A percentile compares a stretch with the other conserved stretches of the same genome.
Conservation (phyloP, 805 yeast genomes). For the Saccharomycopsis guyanensis region DNA sequence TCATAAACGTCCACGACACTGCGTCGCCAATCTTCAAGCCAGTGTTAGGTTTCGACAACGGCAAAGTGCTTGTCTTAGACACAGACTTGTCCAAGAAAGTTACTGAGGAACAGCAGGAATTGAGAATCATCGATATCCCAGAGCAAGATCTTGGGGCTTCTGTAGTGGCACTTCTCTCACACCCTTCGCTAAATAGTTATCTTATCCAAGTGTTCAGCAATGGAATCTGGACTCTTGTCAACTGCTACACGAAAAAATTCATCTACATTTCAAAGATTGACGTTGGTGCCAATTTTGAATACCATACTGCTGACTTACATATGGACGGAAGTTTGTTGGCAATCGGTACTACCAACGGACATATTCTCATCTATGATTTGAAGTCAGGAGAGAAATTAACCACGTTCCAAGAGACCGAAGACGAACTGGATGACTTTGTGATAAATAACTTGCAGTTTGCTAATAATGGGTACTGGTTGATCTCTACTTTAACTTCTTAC, state of each 20-base stretch:
- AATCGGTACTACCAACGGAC: conserved; percentile 30
- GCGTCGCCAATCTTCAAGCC: conserved; percentile 19
- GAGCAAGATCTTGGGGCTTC: conserved; percentile 12
- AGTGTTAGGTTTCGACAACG: conserved; percentile 18
- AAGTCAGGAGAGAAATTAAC: conserved; percentile 33
- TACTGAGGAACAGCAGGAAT: neutral
- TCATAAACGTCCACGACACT: conserved; percentile 13
- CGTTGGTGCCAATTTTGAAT: conserved; percentile 20
- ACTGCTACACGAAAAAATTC: conserved; percentile 16
- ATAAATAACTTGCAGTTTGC: conserved; percentile 42
- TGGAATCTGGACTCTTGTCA: conserved; percentile 17
- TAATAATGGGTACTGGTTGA: conserved; percentile 58
- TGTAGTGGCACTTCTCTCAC: conserved; percentile 16
- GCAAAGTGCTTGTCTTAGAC: conserved; percentile 14
- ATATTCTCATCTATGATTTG: conserved; percentile 34
- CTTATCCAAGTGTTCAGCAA: conserved; percentile 20
- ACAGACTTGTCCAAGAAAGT: conserved; percentile 13
- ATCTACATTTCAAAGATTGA: conserved; percentile 10
- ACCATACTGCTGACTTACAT: conserved; percentile 28
- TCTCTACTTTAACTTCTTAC: conserved; percentile 28
- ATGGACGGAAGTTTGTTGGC: conserved; percentile 43
- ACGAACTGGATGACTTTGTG: conserved; percentile 18
- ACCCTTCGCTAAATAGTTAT: conserved; percentile 18
- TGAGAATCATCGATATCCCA: conserved; percentile 6
- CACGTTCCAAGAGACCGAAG: conserved; percentile 24